phyloP scores from a whole-genome alignment of 73 alveolate genomes.

The Loxodes magnus region DNA sequence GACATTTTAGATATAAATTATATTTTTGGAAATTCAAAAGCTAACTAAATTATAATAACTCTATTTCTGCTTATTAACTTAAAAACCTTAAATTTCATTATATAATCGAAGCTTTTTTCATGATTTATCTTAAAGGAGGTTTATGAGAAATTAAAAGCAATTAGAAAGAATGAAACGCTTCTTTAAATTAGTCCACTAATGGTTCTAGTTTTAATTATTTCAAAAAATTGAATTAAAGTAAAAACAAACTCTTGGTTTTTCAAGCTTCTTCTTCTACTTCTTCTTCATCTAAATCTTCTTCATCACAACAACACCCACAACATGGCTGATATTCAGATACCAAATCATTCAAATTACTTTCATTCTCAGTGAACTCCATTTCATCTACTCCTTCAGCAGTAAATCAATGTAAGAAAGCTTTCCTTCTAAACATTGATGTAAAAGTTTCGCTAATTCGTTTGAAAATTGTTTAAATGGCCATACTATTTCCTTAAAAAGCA shows the following conservation, averaged over 20 bases:
- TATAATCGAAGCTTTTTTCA: no score
- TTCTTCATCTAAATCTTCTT: slow-evolving; percentile 39
- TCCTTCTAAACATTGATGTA: slow-evolving; percentile 34
- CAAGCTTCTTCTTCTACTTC: slow-evolving; percentile 26
- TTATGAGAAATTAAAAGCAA: no score
- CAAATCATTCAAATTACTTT: slow-evolving; percentile 24
- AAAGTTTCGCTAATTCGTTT: slow-evolving; percentile 19
- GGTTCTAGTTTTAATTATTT: no score
- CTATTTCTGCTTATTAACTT: no score
- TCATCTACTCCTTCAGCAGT: slow-evolving; percentile 45
- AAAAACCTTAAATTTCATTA: no score
- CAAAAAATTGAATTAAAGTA: neutral
- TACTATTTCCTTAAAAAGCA: slow-evolving; percentile 19
- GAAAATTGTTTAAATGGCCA: slow-evolving; percentile 24
- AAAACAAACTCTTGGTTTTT: neutral
- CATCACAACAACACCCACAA: slow-evolving; percentile 20
- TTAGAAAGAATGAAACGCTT: no score
- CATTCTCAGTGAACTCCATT: slow-evolving; percentile 44
- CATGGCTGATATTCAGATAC: slow-evolving; percentile 36
- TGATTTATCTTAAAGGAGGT: no score
- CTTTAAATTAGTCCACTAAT: no score
- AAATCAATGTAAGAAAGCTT: slow-evolving; percentile 38
- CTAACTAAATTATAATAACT: no score
- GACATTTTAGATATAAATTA: no score
- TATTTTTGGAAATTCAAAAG: no score